These are phyloP conservation scores for Mycosarcoma maydis DNA, from an alignment of 1,284 basidiomycete genomes.

Conservation along the genomic window DNA sequence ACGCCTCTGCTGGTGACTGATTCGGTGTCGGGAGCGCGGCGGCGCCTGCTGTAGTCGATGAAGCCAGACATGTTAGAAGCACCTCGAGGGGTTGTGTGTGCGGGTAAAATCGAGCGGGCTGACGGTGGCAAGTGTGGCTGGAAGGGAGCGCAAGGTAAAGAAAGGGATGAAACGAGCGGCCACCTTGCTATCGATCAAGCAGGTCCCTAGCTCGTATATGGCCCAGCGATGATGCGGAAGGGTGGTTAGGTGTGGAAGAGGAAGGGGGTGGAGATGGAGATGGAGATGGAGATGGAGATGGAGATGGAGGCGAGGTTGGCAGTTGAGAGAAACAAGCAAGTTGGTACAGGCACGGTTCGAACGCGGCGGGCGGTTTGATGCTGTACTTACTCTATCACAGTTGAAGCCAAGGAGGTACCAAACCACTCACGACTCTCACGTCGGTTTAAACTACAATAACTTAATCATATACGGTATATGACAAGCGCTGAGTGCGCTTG, in stretches of 20 bases:
- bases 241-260: no score
- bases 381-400: no score
- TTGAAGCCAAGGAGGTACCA: no score
- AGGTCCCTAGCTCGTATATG: slow-evolving; percentile 19
- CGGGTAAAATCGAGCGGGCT: neutral
- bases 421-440: no score
- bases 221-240: neutral
- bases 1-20: slow-evolving; percentile 31
- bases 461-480: no score
- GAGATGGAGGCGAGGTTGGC: neutral
- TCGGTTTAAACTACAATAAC: no score
- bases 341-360: neutral
- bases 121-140: no score
- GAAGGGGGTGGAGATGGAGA: neutral
- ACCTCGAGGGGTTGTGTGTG: neutral
- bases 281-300: slow-evolving; percentile 1
- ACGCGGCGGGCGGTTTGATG: neutral
- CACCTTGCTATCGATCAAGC: slow-evolving; percentile 21
- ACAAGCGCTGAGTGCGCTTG: no score
- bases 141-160: neutral
- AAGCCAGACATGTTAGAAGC: slow-evolving; percentile 39
- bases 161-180: neutral
- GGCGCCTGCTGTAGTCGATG: slow-evolving; percentile 54
- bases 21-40: slow-evolving; percentile 16
- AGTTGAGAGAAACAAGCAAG: slow-evolving; percentile 3